A percentile compares a stretch with the other conserved stretches of the same genome.
These are phyloP conservation scores for Orbilia quercus DNA, from an alignment of 2,329 filamentous ascomycete genomes.

Conservation along the genomic window DNA sequence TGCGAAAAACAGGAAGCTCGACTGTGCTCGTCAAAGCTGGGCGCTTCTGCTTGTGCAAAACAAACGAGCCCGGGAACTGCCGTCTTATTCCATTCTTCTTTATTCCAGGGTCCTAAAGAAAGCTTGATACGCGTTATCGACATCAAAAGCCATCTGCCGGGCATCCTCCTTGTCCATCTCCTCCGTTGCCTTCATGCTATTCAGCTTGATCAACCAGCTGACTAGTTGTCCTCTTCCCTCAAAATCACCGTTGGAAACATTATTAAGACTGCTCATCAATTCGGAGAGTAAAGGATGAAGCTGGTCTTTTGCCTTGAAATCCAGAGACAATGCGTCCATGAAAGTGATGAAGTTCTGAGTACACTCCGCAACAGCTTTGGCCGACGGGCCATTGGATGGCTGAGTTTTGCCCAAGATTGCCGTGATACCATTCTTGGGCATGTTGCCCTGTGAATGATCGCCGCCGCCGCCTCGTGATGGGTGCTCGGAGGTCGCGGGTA, in stretches of 20 bases:
- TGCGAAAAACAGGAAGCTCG: conserved; percentile 5
- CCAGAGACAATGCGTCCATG: conserved; percentile 90
- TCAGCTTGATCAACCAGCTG: conserved; percentile 95
- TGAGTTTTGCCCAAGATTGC: conserved; percentile 61
- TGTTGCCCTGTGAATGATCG: conserved; percentile 66
- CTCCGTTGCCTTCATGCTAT: conserved; percentile 96
- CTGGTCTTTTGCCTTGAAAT: conserved; percentile 92
- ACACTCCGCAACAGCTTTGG: conserved; percentile 70
- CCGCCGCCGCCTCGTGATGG: conserved; percentile 65
- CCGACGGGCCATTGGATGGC: conserved; percentile 63
- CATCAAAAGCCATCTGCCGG: conserved; percentile 60
- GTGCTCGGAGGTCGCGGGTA: conserved; percentile 82
- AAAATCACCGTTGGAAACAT: conserved; percentile 88
- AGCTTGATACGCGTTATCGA: conserved; percentile 60
- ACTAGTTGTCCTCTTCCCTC: conserved; percentile 97
- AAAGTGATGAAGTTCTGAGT: conserved; percentile 99
- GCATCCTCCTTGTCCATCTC: conserved; percentile 86
- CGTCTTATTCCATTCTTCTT: conserved; percentile 17
- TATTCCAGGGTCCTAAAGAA: conserved; percentile 57
- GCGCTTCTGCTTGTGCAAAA: no score
- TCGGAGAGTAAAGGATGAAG: conserved; percentile 95
- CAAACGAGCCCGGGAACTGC: conserved; percentile 7
- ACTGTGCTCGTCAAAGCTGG: no score
- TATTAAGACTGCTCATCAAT: conserved; percentile 96
- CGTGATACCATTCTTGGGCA: conserved; percentile 49